Percentiles rank a stretch among this genome's conserved stretches.
Evolutionary conservation across 257 asterid species (phyloP).

Genomic region (Buddleja alternifolia): DNA sequence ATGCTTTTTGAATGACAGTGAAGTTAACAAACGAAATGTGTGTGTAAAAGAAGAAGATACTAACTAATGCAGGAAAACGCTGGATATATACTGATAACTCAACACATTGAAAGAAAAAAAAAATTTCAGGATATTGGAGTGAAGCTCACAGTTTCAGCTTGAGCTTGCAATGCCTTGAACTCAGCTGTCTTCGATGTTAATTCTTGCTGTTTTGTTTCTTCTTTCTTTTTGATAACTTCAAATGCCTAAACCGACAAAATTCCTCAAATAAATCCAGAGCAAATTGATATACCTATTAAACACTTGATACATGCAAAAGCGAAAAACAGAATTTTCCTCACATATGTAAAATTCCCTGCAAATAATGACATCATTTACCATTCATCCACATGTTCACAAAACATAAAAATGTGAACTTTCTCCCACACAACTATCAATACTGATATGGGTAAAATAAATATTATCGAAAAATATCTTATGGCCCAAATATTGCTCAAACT

Average conservation of each 20-base stretch:
- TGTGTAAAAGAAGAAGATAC: too few species aligned
- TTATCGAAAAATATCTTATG: too few species aligned
- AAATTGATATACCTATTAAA: not conserved
- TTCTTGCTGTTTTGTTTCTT: constrained; percentile 71
- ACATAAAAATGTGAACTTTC: not conserved
- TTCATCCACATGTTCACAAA: not conserved
- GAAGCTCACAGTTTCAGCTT: constrained; percentile 72
- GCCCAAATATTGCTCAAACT: too few species aligned
- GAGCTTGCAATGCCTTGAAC: constrained; percentile 80
- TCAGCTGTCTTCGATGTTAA: constrained; percentile 56
- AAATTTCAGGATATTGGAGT: too few species aligned
- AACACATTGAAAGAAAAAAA: not conserved
- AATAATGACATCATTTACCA: not conserved
- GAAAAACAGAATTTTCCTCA: not conserved
- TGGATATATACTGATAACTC: too few species aligned
- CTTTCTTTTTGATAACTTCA: constrained; percentile 68
- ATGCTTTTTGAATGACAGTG: too few species aligned
- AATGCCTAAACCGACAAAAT: constrained; percentile 50
- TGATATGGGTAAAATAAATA: too few species aligned
- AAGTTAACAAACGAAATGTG: too few species aligned
- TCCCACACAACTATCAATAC: not conserved
- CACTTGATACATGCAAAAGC: not conserved
- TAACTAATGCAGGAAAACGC: too few species aligned
- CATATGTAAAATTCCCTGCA: not conserved
- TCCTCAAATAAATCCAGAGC: constrained; percentile 14